Base-by-base conservation (phyloP, 2,329 filamentous ascomycete genomes). In the Herpomyces periplanetae region DNA sequence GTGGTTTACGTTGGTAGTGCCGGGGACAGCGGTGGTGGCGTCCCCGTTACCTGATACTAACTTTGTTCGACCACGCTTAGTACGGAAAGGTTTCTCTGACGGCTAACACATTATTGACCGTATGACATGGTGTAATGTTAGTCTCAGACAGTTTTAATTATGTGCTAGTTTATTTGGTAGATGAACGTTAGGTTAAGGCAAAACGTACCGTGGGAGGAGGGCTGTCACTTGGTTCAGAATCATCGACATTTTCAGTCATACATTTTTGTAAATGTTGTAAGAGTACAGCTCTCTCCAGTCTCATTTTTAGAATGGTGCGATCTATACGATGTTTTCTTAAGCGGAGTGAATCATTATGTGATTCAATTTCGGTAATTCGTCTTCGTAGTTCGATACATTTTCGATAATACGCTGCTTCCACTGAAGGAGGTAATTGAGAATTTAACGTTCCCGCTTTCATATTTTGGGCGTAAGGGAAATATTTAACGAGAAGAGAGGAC, bases 331-430 rank as follows among this genome's bases (percentile, higher is more conserved):
- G 47, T 26, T 87, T 63, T 19, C 69, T 63, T 20, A 68, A 45
- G 20, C 68, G 56, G 17, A 68, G 62, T 22, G 64, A 53, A 30
- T 87, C 71, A 37, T 88, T 88, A 33, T 69, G 62, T 24, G 69
- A 59, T 36, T 91, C 73, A 30, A 91, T 68, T 36, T 88, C 73
- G 35, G 60, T 64, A 26, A 80, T 66, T 24, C 80, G 64, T 30
- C 68, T 64, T 42, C 84, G 84, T 10, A 96, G 53, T 30, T 84
- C 65, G 34, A 88, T 69, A 39, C 75, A 91, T 54, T 96, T 91
- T 27, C 68, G 57, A 31, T 80, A 71, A 41, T 91, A 96, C 19
- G 75, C 73, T 36, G 75, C 63, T 40, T 96, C 75, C 26, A 91
- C 71, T 8, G 71, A 85, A 8, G 80, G 75, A 9, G 75, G 69